A percentile compares a stretch with the other conserved stretches of the same genome.
Evolutionary conservation across 2,329 filamentous ascomycete species (phyloP).

Genomic region (Pseudopithomyces maydicus): DNA sequence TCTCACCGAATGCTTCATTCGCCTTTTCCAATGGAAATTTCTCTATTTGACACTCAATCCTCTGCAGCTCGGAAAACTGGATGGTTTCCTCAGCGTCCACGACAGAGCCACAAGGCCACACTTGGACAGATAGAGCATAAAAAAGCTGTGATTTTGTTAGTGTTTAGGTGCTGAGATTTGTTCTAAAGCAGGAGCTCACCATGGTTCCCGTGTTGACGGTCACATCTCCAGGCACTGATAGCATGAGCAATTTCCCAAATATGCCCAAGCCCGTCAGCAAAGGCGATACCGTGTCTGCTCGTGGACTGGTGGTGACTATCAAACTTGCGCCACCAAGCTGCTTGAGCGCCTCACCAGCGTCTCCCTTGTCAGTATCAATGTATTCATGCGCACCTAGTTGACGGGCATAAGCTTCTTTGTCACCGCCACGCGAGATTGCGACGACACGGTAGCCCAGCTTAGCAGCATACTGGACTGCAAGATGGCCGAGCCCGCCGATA

Average conservation of each 20-base stretch:
- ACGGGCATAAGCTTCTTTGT: conserved; percentile 56
- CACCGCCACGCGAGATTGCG: conserved; percentile 50
- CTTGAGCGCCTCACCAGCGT: conserved; percentile 53
- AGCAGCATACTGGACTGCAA: conserved; percentile 54
- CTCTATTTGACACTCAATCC: conserved; percentile 54
- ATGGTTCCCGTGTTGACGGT: conserved; percentile 42
- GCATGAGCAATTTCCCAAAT: conserved; percentile 44
- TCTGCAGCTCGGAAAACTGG: conserved; percentile 47
- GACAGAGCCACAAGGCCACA: conserved; percentile 55
- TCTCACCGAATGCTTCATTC: neutral
- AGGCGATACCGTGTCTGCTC: conserved; percentile 55
- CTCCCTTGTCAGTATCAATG: conserved; percentile 54
- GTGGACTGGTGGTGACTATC: conserved; percentile 64
- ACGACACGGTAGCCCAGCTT: conserved; percentile 54
- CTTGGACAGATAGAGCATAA: conserved; percentile 49
- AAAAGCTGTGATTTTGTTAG: neutral
- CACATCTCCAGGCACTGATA: conserved; percentile 41
- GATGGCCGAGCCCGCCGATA: conserved; percentile 53
- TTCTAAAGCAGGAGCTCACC: conserved; percentile 28
- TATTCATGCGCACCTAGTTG: conserved; percentile 59
- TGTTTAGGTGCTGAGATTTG: neutral
- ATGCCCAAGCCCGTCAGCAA: conserved; percentile 55
- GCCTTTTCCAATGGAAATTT: conserved; percentile 42
- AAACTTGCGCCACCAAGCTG: conserved; percentile 63
- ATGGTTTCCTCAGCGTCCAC: conserved; percentile 55